phyloP scores from a whole-genome alignment of 1,284 basidiomycete species.

The Rhodotorula glutinis region DNA sequence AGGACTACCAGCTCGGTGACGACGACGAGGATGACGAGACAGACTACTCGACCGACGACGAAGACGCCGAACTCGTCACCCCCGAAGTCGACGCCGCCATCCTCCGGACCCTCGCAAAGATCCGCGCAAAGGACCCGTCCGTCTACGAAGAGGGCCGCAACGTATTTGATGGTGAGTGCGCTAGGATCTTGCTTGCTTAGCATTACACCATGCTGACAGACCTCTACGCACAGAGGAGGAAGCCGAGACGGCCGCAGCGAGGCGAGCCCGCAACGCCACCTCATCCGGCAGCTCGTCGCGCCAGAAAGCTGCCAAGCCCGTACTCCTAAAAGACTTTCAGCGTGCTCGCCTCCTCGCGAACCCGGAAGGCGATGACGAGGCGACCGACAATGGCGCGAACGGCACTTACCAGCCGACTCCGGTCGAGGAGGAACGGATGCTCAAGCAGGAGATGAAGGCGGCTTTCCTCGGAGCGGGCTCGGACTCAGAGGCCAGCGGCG shows the following conservation, averaged over 20 bases:
- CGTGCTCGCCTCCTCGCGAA: constrained; percentile 49
- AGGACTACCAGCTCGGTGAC: constrained; percentile 52
- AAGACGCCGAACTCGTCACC: constrained; percentile 92
- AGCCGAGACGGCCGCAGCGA: constrained; percentile 43
- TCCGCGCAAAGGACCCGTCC: constrained; percentile 75
- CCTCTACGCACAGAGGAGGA: constrained; percentile 43
- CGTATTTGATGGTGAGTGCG: constrained; percentile 70
- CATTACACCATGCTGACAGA: not conserved
- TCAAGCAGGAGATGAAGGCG: constrained; percentile 77
- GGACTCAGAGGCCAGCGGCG: constrained; percentile 49
- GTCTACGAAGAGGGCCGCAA: constrained; percentile 60
- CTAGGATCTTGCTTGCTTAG: constrained; percentile 17
- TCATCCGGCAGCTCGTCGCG: constrained; percentile 18
- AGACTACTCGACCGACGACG: constrained; percentile 62
- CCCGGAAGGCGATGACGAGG: constrained; percentile 22
- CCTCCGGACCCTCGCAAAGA: constrained; percentile 81
- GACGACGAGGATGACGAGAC: constrained; percentile 60
- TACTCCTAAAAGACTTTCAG: constrained; percentile 53
- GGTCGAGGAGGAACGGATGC: constrained; percentile 65
- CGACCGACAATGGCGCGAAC: constrained; percentile 16
- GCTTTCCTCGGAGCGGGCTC: constrained; percentile 66
- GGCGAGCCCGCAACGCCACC: constrained; percentile 53
- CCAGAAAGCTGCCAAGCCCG: constrained; percentile 46
- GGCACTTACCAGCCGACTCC: constrained; percentile 17
- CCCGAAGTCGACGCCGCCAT: constrained; percentile 94